A percentile compares a stretch with the other conserved stretches of the same genome.
phyloP scores from a whole-genome alignment of 2,329 filamentous ascomycete species.

The Ceratocystis albifundus region DNA sequence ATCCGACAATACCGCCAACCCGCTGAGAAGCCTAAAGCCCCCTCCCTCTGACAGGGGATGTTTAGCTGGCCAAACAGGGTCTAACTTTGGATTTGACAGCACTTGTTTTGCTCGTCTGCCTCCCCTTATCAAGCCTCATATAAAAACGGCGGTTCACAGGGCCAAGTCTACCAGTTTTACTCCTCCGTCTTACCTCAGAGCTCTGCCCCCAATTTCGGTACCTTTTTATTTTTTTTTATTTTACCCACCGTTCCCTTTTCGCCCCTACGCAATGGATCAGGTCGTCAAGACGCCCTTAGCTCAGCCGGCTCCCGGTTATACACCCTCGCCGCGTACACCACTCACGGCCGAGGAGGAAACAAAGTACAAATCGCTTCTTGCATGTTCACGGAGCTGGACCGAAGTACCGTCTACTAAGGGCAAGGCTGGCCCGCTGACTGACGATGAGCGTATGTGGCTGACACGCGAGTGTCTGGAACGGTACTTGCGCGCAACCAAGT shows the following conservation, averaged over 20 bases:
- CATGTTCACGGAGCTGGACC: slow-evolving; percentile 44
- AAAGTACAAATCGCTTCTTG: slow-evolving; percentile 71
- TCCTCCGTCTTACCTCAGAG: neutral
- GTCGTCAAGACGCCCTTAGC: slow-evolving; percentile 45
- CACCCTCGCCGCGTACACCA: slow-evolving; percentile 43
- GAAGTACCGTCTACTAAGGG: slow-evolving; percentile 43
- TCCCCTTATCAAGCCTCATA: neutral
- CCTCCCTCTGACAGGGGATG: neutral
- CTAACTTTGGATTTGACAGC: neutral
- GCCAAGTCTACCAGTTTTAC: neutral
- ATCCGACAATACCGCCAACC: neutral
- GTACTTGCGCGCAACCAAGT: slow-evolving; percentile 89
- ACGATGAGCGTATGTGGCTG: slow-evolving; percentile 77
- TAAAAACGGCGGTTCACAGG: no score
- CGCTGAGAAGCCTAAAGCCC: neutral
- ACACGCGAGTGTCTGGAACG: slow-evolving; percentile 85
- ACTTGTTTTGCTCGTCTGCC: neutral
- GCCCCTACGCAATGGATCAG: slow-evolving; percentile 19
- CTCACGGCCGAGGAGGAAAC: slow-evolving; percentile 65
- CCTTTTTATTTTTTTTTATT: no score
- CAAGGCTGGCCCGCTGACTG: slow-evolving; percentile 54
- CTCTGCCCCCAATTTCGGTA: neutral
- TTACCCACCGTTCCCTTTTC: neutral
- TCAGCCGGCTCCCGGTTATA: slow-evolving; percentile 45
- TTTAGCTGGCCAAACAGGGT: neutral